Evolutionary conservation across 2,329 filamentous ascomycete genomes (phyloP), one percentile per base, ranked within the genome.

Genomic region (Xenoacremonium recifei): DNA sequence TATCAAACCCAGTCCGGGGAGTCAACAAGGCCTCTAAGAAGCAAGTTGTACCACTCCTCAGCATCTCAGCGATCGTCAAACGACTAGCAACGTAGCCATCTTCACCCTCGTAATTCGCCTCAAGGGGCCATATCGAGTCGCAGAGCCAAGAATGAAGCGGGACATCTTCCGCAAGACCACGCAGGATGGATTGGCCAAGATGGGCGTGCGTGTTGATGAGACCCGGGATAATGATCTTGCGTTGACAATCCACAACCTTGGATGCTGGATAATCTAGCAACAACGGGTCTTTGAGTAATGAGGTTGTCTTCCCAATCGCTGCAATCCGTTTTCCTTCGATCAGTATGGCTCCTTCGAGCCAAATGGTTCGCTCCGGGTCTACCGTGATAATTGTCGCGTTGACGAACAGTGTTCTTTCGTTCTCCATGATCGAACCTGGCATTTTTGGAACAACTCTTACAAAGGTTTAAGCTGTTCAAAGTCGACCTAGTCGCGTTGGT

Each of bases 311-410:
- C 19, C 68, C 70, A 35, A 79, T 62, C 32, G 65, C 66, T 1
- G 57, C 48, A 42, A 79, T 77, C 5, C 51, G 63, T 21, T 60
- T 49, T 21, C 55, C 61, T 5, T 61, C 42, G 4, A 75, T 62
- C 2, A 70, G 60, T 21, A 79, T 60, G 11, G 66, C 68, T 12
- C 74, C 75, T 45, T 76, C 64, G 4, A 66, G 54, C 41, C 75
- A 68, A 37, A 79, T 71, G 15, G 16, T 18, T 21, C 21, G 64
- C 13, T 50, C 48, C 20, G 60, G 36, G 50, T 77, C 73, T 49
- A 79, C 62, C 0, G 75, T 78, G 48, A 79, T 69, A 43, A 79
- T 71, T 3, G 73, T 77, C 7, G 69, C 73, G 49, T 76, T 61
- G 2, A 62, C 66, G 48, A 76, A 75, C 1, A 79, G 37, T 27